A percentile compares a stretch with the other conserved stretches of the same genome.
These are phyloP conservation scores for Adenanthera pavonina DNA, from an alignment of 306 rosid genomes.

Conservation along the genomic window DNA sequence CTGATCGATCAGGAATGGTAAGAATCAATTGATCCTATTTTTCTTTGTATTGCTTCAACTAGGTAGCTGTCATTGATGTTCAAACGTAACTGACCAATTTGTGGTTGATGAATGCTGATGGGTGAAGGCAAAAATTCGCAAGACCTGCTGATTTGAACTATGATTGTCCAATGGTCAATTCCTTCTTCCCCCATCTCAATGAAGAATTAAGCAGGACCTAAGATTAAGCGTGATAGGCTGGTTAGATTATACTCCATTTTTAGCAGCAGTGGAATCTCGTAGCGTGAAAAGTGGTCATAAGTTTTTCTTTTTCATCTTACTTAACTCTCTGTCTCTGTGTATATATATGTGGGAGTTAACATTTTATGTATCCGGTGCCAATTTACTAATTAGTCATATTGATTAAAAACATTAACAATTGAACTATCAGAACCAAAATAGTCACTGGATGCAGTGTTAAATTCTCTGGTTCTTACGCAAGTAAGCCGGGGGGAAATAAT, in stretches of 20 bases:
- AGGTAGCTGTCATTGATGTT: background rate
- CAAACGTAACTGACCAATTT: background rate
- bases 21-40: background rate
- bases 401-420: background rate
- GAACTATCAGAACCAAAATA: background rate
- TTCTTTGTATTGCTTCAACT: background rate
- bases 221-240: background rate
- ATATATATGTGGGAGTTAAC: background rate
- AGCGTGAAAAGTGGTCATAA: background rate
- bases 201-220: slow-evolving; percentile 34
- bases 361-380: background rate
- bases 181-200: slow-evolving; percentile 76
- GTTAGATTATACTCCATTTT: too few species aligned
- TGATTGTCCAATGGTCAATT: slow-evolving; percentile 80
- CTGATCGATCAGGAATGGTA: slow-evolving; percentile 84
- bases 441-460: background rate
- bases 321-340: background rate
- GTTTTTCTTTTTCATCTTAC: background rate
- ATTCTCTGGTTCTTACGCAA: background rate
- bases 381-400: background rate
- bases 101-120: background rate
- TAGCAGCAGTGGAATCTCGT: background rate
- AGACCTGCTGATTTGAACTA: slow-evolving; percentile 86
- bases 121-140: slow-evolving; percentile 77
- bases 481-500: too few species aligned